A percentile compares a stretch with the other conserved stretches of the same genome.
Conservation (phyloP, 768 basidiomycete genomes). For the Phaeotremella fagi region DNA sequence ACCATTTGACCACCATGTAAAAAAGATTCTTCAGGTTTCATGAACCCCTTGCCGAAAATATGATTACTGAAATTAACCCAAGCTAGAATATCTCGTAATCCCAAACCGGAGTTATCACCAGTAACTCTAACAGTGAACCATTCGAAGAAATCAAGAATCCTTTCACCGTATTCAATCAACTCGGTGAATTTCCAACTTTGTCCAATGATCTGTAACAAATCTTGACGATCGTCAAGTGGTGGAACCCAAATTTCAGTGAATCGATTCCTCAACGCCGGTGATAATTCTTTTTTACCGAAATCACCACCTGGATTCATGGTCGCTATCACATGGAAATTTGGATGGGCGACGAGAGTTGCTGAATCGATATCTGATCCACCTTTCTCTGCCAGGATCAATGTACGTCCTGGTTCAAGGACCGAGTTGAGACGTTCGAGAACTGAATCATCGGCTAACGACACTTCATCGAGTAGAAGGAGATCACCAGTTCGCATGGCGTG, state of each 20-base stretch:
- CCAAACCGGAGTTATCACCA: conserved; percentile 59
- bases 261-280: conserved; percentile 90
- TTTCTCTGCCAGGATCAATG: conserved; percentile 85
- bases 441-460: conserved; percentile 95
- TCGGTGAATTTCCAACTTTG: conserved; percentile 61
- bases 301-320: conserved; percentile 99
- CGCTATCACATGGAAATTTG: conserved; percentile 79
- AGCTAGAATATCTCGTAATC: conserved; percentile 81
- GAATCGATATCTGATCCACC: conserved; percentile 70
- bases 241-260: conserved; percentile 99
- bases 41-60: conserved; percentile 45
- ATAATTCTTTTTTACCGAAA: conserved; percentile 97
- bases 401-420: conserved; percentile 85
- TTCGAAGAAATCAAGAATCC: conserved; percentile 69
- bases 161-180: conserved; percentile 58
- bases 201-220: conserved; percentile 72
- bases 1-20: conserved; percentile 85
- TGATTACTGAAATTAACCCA: conserved; percentile 88
- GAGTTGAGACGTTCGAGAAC: conserved; percentile 96
- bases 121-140: conserved; percentile 67
- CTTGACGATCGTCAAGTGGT: conserved; percentile 63
- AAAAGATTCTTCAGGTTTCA: conserved; percentile 20
- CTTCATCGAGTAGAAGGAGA: conserved; percentile 88
- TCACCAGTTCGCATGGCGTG: conserved; percentile 81
- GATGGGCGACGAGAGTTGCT: conserved; percentile 61